These are phyloP conservation scores for Teratosphaeria zuluensis DNA, from an alignment of 2,329 filamentous ascomycete species.

Conservation along the genomic window DNA sequence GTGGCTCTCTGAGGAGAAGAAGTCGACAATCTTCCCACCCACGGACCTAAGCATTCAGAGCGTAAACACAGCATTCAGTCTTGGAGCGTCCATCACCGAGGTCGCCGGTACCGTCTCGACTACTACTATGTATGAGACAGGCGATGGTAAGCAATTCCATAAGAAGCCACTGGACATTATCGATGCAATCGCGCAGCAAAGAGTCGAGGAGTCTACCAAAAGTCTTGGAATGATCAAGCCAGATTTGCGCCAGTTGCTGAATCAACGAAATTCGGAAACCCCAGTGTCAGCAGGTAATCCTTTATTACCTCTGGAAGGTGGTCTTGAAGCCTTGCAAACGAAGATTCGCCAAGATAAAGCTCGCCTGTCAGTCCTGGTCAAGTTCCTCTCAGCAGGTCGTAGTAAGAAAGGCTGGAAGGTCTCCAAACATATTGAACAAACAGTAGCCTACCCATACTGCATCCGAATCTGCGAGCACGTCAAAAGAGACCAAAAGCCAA, in stretches of 20 bases:
- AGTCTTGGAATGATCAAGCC: slow-evolving; percentile 1
- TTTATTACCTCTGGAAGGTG: neutral
- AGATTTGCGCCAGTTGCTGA: neutral
- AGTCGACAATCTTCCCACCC: slow-evolving; percentile 50
- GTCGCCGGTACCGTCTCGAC: slow-evolving; percentile 1
- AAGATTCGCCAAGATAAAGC: neutral
- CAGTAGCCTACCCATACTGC: neutral
- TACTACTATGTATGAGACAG: neutral
- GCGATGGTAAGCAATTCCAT: neutral
- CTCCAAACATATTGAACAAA: neutral
- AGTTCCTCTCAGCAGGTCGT: neutral
- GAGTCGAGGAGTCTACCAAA: neutral
- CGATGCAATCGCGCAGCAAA: neutral
- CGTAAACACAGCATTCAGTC: slow-evolving; percentile 45
- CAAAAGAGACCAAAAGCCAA: neutral
- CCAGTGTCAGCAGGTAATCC: neutral
- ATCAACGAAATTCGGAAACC: neutral
- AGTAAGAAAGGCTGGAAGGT: neutral
- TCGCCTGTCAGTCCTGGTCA: neutral
- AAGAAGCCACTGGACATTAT: neutral
- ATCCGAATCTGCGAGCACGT: neutral
- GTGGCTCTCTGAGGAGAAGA: slow-evolving; percentile 53
- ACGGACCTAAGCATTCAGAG: slow-evolving; percentile 30
- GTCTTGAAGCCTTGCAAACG: neutral
- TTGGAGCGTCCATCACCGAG: slow-evolving; percentile 31